Evolutionary conservation across 495 filamentous ascomycete genomes (phyloP).

Genomic region (Aspergillus incahuasiensis): DNA sequence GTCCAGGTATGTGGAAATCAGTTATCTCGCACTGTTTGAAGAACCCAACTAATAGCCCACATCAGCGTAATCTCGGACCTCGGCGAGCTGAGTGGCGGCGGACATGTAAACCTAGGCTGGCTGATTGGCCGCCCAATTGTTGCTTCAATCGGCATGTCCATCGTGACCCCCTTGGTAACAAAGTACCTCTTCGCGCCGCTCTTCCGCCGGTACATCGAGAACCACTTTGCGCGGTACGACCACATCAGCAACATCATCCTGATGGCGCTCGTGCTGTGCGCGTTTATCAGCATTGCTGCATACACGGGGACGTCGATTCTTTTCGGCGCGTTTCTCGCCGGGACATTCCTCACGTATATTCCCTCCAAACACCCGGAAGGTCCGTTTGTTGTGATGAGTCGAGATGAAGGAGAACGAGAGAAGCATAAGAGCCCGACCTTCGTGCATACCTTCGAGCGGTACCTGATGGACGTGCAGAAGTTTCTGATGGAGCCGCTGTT

Average conservation of each 20-base stretch:
- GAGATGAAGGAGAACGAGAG: slow-evolving; percentile 39
- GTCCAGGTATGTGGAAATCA: slow-evolving; percentile 55
- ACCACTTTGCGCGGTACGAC: slow-evolving; percentile 29
- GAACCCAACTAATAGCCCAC: not conserved
- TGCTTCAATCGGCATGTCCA: slow-evolving; percentile 52
- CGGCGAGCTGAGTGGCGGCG: slow-evolving; percentile 24
- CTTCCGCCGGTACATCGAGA: slow-evolving; percentile 29
- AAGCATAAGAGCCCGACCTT: slow-evolving; percentile 33
- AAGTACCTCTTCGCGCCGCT: slow-evolving; percentile 44
- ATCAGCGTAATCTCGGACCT: slow-evolving; percentile 48
- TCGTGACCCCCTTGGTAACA: slow-evolving; percentile 43
- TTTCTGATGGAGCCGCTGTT: slow-evolving; percentile 67
- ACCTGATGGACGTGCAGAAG: slow-evolving; percentile 33
- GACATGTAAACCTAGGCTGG: slow-evolving; percentile 32
- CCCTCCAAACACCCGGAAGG: slow-evolving; percentile 30
- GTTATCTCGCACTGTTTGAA: no score
- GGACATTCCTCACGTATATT: slow-evolving; percentile 50
- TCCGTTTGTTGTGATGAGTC: slow-evolving; percentile 31
- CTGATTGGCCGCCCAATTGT: slow-evolving; percentile 51
- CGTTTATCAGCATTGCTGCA: slow-evolving; percentile 46
- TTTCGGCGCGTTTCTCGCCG: slow-evolving; percentile 64
- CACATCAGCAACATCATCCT: slow-evolving; percentile 33
- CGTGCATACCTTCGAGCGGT: slow-evolving; percentile 32
- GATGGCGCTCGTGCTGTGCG: slow-evolving; percentile 41
- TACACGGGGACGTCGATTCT: slow-evolving; percentile 62